Evolutionary conservation across 768 basidiomycete genomes (phyloP), one percentile per base, ranked within the genome.

Genomic region (Epithele typhae): DNA sequence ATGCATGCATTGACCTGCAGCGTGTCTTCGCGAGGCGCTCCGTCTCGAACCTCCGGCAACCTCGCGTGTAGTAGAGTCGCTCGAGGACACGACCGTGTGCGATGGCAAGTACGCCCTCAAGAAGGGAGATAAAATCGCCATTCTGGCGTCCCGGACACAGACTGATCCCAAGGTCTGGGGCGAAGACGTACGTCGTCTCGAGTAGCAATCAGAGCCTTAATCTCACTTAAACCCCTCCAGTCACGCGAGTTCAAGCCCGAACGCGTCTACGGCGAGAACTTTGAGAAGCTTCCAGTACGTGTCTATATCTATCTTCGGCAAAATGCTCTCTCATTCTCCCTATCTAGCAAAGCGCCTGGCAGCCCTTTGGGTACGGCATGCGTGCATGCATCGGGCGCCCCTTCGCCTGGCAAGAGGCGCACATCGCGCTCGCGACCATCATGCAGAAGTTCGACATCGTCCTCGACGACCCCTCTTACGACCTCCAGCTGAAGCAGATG

Each of bases 251-350:
- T 71, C 60, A 62, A 56, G n/a, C 75, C 75, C 0, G 75, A 76
- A 51, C 64, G 75, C 11, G 72, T 77, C 72, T 52, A 75, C 27
- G 70, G 73, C 46, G 74, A 71, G n/a, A 68, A 69, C 44, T 77
- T 75, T 49, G 74, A 74, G 54, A 65, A 67, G 9, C 59, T 75
- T 7, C 75, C 75, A 1, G 69, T 65, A 49, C 35, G 67, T 50
- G n/a, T 12, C n/a, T n/a, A n/a, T n/a, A n/a, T n/a, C n/a, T n/a
- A n/a, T n/a, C n/a, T n/a, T n/a, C n/a, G n/a, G n/a, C n/a, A n/a
- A n/a, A n/a, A n/a, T n/a, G n/a, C n/a, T n/a, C n/a, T n/a, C n/a
- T n/a, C n/a, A n/a, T n/a, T n/a, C n/a, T n/a, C n/a, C n/a, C n/a
- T n/a, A n/a, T 10, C 11, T 34, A 72, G 71, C 69, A 67, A 14